phyloP scores from a whole-genome alignment of 805 yeast genomes.

The Allodekkera sacchari region DNA sequence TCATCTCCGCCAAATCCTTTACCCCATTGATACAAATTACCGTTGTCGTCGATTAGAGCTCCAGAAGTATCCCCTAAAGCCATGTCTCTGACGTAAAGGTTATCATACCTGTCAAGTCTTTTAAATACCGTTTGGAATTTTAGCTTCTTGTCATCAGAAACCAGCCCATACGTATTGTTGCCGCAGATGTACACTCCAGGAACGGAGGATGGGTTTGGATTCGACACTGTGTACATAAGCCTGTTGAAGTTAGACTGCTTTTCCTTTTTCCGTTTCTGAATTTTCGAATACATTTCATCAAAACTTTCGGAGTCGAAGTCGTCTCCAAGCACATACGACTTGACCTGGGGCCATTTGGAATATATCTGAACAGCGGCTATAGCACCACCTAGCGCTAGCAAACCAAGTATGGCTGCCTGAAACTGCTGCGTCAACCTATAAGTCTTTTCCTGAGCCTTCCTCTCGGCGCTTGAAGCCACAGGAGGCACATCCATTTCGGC shows the following conservation, averaged over 20 bases:
- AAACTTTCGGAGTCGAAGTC: slow-evolving; percentile 26
- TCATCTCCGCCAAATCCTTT: slow-evolving; percentile 25
- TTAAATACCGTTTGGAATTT: slow-evolving; percentile 43
- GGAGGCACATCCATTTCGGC: too few species aligned
- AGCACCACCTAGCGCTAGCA: slow-evolving; percentile 29
- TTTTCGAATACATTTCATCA: slow-evolving; percentile 29
- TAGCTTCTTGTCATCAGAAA: slow-evolving; percentile 13
- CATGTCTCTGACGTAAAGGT: slow-evolving; percentile 48
- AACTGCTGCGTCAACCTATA: slow-evolving; percentile 35
- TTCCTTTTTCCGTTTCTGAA: slow-evolving; percentile 14
- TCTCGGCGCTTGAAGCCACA: too few species aligned
- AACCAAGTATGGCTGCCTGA: slow-evolving; percentile 37
- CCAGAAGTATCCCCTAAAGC: slow-evolving; percentile 40
- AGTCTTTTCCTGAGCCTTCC: slow-evolving; percentile 15
- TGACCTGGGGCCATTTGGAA: slow-evolving; percentile 33
- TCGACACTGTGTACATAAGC: slow-evolving; percentile 20
- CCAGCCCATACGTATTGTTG: slow-evolving; percentile 33
- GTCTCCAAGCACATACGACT: slow-evolving; percentile 24
- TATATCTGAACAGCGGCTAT: slow-evolving; percentile 32
- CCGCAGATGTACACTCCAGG: slow-evolving; percentile 67
- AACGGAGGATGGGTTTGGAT: slow-evolving; percentile 29
- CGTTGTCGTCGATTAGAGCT: slow-evolving; percentile 56
- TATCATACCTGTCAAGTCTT: slow-evolving; percentile 58
- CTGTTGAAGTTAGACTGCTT: slow-evolving; percentile 12
- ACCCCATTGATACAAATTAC: slow-evolving; percentile 74